These are phyloP conservation scores for Sphagnum magellanicum DNA, from an alignment of 228 moss, liverwort and hornwort genomes.

Conservation along the genomic window DNA sequence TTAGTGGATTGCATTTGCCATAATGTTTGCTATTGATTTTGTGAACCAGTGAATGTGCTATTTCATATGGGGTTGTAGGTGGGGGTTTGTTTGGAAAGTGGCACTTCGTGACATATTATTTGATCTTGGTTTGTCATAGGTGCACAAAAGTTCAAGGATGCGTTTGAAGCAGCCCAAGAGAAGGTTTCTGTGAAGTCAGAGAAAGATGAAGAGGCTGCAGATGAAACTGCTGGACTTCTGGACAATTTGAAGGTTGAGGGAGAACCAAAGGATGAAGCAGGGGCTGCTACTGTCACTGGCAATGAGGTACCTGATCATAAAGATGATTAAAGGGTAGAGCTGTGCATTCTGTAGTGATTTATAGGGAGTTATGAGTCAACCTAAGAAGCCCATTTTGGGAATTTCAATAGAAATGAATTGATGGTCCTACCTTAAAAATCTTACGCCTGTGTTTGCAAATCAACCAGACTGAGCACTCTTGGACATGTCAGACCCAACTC, in stretches of 20 bases:
- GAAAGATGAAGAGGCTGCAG: constrained; percentile 22
- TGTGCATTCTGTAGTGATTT: not conserved
- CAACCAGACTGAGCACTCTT: too few species aligned
- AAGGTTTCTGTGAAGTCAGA: constrained; percentile 17
- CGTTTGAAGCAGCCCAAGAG: constrained; percentile 17
- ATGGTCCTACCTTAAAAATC: too few species aligned
- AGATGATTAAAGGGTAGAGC: constrained; percentile 3
- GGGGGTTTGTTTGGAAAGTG: not conserved
- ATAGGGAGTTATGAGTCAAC: too few species aligned
- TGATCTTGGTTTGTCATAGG: constrained; percentile 3
- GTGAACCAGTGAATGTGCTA: too few species aligned
- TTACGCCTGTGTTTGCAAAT: too few species aligned
- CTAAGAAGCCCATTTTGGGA: too few species aligned
- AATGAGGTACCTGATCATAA: constrained; percentile 11
- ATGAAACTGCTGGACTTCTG: constrained; percentile 34
- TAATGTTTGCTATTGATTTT: too few species aligned
- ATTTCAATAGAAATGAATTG: too few species aligned
- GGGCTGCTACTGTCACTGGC: constrained; percentile 8
- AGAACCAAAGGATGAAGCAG: constrained; percentile 15
- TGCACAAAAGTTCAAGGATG: constrained; percentile 22
- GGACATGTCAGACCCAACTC: too few species aligned
- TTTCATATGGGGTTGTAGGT: too few species aligned
- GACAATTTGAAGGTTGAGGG: constrained; percentile 47
- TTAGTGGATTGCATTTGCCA: too few species aligned
- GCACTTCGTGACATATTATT: not conserved